Evolutionary conservation across 495 filamentous ascomycete genomes (phyloP).

Genomic region (Penicillium desertorum): DNA sequence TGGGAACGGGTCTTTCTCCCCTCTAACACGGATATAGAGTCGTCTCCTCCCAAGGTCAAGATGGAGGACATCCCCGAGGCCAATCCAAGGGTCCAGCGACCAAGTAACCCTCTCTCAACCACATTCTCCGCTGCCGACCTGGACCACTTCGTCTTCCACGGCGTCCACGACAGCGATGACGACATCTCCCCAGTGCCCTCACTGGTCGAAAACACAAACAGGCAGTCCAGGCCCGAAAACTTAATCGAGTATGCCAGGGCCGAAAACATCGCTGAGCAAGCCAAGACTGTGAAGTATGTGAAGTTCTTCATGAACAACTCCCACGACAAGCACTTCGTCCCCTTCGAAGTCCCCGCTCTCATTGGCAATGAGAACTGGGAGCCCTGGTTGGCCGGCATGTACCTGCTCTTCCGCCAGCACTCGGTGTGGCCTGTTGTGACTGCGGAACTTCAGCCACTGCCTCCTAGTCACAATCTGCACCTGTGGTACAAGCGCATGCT

Average conservation of each 20-base stretch:
- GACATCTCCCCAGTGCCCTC: neutral
- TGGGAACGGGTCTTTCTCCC: neutral
- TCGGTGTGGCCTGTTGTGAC: conserved; percentile 12
- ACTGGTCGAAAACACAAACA: neutral
- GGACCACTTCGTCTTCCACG: neutral
- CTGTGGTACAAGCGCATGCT: conserved; percentile 13
- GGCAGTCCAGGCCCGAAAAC: neutral
- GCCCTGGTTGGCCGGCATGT: conserved; percentile 2
- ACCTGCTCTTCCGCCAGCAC: conserved; percentile 13
- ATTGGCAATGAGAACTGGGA: neutral
- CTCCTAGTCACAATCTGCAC: conserved; percentile 1
- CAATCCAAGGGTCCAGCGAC: neutral
- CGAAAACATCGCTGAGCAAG: neutral
- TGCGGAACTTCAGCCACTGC: neutral
- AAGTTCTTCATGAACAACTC: conserved; percentile 11
- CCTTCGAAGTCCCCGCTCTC: conserved; percentile 3
- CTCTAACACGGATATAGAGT: conserved; percentile 5
- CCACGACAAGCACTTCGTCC: conserved; percentile 16
- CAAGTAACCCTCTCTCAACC: neutral
- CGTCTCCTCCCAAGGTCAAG: neutral
- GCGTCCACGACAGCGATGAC: neutral
- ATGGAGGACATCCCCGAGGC: neutral
- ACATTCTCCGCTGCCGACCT: neutral
- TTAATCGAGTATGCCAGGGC: neutral
- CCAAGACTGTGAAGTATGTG: conserved; percentile 1